Evolutionary conservation across 2,329 filamentous ascomycete genomes (phyloP).

Genomic region (Diplodia scrobiculata): DNA sequence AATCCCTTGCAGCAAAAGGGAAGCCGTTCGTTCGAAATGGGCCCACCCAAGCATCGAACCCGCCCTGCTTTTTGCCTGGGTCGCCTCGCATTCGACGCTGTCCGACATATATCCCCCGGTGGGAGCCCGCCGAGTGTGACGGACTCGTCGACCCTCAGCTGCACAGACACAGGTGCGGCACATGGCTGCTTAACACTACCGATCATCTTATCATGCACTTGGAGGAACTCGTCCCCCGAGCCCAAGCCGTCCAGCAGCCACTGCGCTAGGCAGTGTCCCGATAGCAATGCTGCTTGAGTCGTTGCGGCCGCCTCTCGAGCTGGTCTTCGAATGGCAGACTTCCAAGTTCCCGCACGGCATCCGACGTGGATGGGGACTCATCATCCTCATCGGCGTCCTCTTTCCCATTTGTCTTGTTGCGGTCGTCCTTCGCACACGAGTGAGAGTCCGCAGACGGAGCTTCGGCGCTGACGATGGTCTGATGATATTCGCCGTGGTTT

Average conservation of each 20-base stretch:
- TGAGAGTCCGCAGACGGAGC: not conserved
- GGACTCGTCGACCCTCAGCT: not conserved
- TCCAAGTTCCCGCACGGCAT: constrained; percentile 13
- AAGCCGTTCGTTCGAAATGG: not conserved
- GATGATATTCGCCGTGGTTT: constrained; percentile 21
- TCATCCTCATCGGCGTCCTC: constrained; percentile 5
- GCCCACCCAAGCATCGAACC: not conserved
- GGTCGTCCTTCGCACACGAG: not conserved
- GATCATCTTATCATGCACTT: not conserved
- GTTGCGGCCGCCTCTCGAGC: constrained; percentile 12
- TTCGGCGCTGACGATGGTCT: constrained; percentile 21
- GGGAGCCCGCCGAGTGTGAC: not conserved
- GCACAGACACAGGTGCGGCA: not conserved
- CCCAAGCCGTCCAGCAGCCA: not conserved
- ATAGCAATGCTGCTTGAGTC: constrained; percentile 16
- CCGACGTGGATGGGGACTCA: not conserved
- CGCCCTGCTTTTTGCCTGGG: not conserved
- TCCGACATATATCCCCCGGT: not conserved
- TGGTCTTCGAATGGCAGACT: constrained; percentile 19
- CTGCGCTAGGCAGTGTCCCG: not conserved
- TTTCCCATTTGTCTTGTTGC: not conserved
- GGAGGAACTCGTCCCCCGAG: not conserved
- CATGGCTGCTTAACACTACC: not conserved
- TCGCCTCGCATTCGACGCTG: not conserved
- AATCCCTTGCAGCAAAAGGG: not conserved